Base-by-base conservation (phyloP, 2,329 filamentous ascomycete genomes). In the Penicillium sp. region DNA sequence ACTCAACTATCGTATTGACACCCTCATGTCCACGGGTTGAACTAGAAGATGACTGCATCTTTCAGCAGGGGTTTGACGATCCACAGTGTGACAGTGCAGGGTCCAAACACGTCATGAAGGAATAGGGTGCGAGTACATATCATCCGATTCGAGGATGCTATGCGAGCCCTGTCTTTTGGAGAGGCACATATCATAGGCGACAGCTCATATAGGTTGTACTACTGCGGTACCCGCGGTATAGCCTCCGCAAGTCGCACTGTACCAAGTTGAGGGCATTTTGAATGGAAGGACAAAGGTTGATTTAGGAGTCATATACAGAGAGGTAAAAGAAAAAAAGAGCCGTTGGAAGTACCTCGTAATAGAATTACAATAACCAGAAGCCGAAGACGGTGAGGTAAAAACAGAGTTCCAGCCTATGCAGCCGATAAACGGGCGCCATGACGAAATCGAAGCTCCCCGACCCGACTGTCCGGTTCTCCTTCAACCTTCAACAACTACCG, bases 61-160 rank as follows among this genome's bases (percentile, higher is more conserved):
- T 43, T 41, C 46, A 52, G 22, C 36, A 53, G 51, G 46, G 40
- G 32, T n/a, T 44, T 14, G 13, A 43, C 40, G 13, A 39, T 50
- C 51, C 32, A 45, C 40, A 13, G 51, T 53, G 51, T 45, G 41
- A 53, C 51, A 18, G 39, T 16, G 32, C 27, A 50, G 18, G 51
- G 46, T 44, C 43, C 16, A 24, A 50, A 34, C 31, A 46, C 34
- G 21, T 53, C 40, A 53, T 44, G 39, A 24, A 44, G 31, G 50
- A 49, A 53, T 49, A 44, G 50, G 45, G 49, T 49, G 45, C 11
- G 24, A 53, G 39, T 44, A 44, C 40, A 50, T 53, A 53, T 53
- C 46, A 53, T 53, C 51, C 51, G 51, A 53, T 50, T 53, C 51
- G 51, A 53, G 49, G 51, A 24, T 27, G 18, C 22, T 13, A 9